These are phyloP conservation scores for Hippophae gyantsensis DNA, from an alignment of 306 rosid species.

Conservation along the genomic window DNA sequence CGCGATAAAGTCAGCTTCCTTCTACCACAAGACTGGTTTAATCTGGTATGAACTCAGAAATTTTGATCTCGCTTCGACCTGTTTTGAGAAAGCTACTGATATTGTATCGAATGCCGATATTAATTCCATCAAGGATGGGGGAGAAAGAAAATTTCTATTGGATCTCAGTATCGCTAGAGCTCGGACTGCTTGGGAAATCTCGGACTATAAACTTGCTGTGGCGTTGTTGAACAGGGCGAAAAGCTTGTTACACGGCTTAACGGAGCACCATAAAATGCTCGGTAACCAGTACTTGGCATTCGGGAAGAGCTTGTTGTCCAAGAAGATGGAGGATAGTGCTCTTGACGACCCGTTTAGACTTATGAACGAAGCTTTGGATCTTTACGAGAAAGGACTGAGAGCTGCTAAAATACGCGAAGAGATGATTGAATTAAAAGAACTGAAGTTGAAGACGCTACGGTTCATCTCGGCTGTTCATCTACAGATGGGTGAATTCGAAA, in stretches of 20 bases:
- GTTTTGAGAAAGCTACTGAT: constrained; percentile 81
- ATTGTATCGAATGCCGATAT: constrained; percentile 41
- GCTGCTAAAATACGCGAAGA: constrained; percentile 45
- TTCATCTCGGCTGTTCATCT: constrained; percentile 79
- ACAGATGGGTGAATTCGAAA: constrained; percentile 70
- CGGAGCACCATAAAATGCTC: constrained; percentile 46
- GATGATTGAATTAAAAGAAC: constrained; percentile 36
- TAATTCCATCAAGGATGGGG: constrained; percentile 24
- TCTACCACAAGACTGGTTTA: constrained; percentile 70
- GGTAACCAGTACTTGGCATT: constrained; percentile 53
- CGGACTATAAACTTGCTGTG: constrained; percentile 53
- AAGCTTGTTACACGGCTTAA: constrained; percentile 44
- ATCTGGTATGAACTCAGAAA: constrained; percentile 57
- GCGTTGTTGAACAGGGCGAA: constrained; percentile 71
- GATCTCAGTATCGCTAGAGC: constrained; percentile 73
- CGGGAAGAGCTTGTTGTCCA: constrained; percentile 50
- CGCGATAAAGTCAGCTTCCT: constrained; percentile 50
- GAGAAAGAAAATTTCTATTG: constrained; percentile 48
- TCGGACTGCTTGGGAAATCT: constrained; percentile 73
- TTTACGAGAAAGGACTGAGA: constrained; percentile 56
- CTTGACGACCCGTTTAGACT: constrained; percentile 60
- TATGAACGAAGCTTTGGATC: constrained; percentile 80
- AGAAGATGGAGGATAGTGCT: constrained; percentile 26
- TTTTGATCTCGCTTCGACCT: constrained; percentile 75
- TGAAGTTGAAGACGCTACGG: constrained; percentile 60